Evolutionary conservation across 2,329 filamentous ascomycete genomes (phyloP), one percentile per base, ranked within the genome.

Genomic region (Alternaria sp.): DNA sequence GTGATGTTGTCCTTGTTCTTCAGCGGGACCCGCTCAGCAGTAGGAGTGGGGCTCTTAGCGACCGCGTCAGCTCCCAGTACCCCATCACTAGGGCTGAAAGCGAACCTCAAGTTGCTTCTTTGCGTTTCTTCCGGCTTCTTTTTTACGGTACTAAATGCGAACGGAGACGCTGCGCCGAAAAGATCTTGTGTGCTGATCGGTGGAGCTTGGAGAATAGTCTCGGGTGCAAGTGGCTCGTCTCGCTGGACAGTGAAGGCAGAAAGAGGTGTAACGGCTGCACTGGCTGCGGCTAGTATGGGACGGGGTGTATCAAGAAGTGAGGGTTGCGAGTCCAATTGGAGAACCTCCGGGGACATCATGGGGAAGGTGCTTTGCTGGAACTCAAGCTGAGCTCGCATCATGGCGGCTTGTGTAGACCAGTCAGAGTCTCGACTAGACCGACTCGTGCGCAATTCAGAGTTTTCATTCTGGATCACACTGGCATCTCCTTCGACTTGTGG

Each of bases 101-200:
- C 63, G 49, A 75, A 71, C 44, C 66, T 72, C 56, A 77, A 55
- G 26, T 67, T 70, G 55, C 71, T 74, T 30, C 64, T 63, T 50
- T 66, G 66, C 23, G 66, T 18, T 53, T 51, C 65, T 14, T 64
- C 55, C 15, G 66, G 21, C 44, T 67, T 72, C 70, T 83, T 83
- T 71, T 83, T 84, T 33, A 79, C 72, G 11, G 80, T 81, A 56
- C 79, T 81, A 67, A 79, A 78, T 14, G 72, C 63, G 72, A 83
- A 81, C 45, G 82, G 70, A 49, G 81, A 75, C 55, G 76, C 79
- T 66, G 76, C 80, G 25, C 78, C 75, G 50, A 84, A 78, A 9
- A 85, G 69, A 15, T 82, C 81, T 58, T 85, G 83, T 3, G 83
- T 85, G 60, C 80, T 82, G 30, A 81, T 69, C 10, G 69, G 65